A percentile compares a stretch with the other conserved stretches of the same genome.
phyloP scores from a whole-genome alignment of 169 alveolate genomes.

The Plasmodium ovale region DNA sequence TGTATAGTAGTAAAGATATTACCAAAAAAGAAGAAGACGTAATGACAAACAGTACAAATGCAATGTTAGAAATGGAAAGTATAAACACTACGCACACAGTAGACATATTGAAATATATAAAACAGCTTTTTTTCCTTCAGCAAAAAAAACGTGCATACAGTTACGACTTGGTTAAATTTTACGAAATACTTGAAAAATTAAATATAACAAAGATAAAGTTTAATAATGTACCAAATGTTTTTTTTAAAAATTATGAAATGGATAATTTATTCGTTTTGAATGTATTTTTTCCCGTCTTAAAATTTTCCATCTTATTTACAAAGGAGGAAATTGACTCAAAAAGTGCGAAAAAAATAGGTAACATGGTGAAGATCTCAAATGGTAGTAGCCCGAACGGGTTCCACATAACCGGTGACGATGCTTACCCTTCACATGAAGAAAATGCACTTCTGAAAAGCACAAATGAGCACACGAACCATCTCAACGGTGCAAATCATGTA shows the following conservation, averaged over 20 bases:
- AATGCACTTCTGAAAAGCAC: not conserved
- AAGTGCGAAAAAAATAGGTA: conserved; percentile 7
- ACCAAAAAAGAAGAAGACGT: not conserved
- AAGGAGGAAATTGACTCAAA: conserved; percentile 9
- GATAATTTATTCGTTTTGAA: conserved; percentile 56
- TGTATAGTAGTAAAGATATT: not conserved
- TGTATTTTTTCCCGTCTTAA: conserved; percentile 59
- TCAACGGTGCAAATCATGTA: not conserved
- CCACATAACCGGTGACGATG: not conserved
- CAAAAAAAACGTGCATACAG: conserved; percentile 64
- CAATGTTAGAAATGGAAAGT: not conserved
- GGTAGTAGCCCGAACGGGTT: not conserved
- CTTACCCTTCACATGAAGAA: not conserved
- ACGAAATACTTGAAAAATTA: conserved; percentile 40
- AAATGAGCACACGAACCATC: not conserved
- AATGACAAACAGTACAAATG: not conserved
- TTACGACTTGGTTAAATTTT: conserved; percentile 47
- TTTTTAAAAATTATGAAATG: conserved; percentile 67
- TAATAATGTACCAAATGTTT: conserved; percentile 50
- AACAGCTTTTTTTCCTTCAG: conserved; percentile 47
- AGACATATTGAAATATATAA: conserved; percentile 35
- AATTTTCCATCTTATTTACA: conserved; percentile 51
- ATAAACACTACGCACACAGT: not conserved
- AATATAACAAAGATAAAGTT: conserved; percentile 37
- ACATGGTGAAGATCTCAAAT: not conserved